Conservation (phyloP, 2,329 filamentous ascomycete species). For the Dryadomyces quercus-mongolicae region DNA sequence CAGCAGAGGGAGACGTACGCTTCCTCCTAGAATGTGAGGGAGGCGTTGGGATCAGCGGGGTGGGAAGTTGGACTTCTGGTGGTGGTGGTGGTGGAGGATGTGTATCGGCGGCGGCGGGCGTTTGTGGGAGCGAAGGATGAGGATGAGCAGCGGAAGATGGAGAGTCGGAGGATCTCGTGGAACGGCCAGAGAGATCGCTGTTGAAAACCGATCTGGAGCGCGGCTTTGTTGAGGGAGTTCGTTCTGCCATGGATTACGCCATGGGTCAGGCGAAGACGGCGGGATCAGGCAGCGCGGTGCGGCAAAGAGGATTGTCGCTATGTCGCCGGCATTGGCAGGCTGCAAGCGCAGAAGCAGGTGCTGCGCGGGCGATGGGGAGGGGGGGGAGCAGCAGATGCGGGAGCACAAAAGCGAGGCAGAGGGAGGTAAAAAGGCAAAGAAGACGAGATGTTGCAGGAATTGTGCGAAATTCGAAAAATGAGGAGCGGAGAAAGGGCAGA, state of each 20-base stretch:
- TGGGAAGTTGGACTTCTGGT: background rate
- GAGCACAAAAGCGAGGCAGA: too few species aligned
- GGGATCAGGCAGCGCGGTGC: background rate
- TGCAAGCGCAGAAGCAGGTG: background rate
- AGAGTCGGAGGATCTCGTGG: background rate
- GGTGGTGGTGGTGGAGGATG: background rate
- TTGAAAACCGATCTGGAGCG: slow-evolving; percentile 41
- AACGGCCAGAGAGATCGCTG: slow-evolving; percentile 23
- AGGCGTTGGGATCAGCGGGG: background rate
- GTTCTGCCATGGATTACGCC: slow-evolving; percentile 60
- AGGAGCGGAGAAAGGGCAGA: background rate
- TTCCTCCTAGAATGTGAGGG: background rate
- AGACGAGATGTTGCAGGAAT: background rate
- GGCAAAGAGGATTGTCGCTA: background rate
- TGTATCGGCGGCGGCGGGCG: background rate
- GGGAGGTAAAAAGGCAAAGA: background rate
- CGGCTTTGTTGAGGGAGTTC: slow-evolving; percentile 35
- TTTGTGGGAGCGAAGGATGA: background rate
- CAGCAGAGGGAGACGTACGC: background rate
- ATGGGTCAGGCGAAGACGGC: slow-evolving; percentile 29
- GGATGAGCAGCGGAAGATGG: slow-evolving; percentile 3
- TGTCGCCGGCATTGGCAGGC: background rate
- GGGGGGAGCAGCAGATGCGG: background rate
- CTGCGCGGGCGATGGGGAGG: background rate
- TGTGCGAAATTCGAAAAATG: too few species aligned